phyloP scores from a whole-genome alignment of 805 yeast genomes.

The Spathaspora girioi region DNA sequence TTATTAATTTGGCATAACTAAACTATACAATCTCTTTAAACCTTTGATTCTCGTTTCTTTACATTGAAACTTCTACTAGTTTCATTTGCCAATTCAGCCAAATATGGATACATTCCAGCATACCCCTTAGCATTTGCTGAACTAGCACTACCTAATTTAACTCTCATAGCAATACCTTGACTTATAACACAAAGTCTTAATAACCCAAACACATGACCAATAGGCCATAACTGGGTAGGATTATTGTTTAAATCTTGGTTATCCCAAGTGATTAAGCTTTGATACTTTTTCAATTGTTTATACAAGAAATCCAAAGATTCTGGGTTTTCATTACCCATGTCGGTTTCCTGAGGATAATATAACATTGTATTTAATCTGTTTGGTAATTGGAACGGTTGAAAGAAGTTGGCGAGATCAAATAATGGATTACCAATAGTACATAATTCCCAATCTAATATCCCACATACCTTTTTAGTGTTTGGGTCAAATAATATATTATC shows the following conservation, averaged over 20 bases:
- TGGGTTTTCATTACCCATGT: constrained; percentile 31
- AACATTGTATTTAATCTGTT: constrained; percentile 26
- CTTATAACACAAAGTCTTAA: constrained; percentile 53
- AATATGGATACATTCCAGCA: constrained; percentile 30
- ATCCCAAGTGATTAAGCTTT: constrained; percentile 25
- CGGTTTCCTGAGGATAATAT: constrained; percentile 23
- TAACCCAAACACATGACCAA: constrained; percentile 55
- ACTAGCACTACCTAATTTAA: constrained; percentile 49
- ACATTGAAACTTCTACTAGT: constrained; percentile 9
- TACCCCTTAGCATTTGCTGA: constrained; percentile 45
- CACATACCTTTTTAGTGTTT: constrained; percentile 44
- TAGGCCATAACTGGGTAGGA: constrained; percentile 44
- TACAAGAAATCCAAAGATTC: constrained; percentile 17
- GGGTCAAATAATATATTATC: constrained; percentile 64
- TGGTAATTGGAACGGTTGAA: constrained; percentile 53
- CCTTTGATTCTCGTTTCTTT: not conserved
- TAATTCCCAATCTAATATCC: constrained; percentile 64
- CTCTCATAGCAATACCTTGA: constrained; percentile 61
- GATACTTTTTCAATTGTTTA: constrained; percentile 24
- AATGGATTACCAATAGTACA: constrained; percentile 64
- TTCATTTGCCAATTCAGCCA: constrained; percentile 28
- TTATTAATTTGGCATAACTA: not conserved
- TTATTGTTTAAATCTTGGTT: constrained; percentile 35
- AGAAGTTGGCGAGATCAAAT: constrained; percentile 56
- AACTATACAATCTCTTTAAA: not conserved